Evolutionary conservation across 2,329 filamentous ascomycete genomes (phyloP).

Genomic region (Cladosporium sp.): DNA sequence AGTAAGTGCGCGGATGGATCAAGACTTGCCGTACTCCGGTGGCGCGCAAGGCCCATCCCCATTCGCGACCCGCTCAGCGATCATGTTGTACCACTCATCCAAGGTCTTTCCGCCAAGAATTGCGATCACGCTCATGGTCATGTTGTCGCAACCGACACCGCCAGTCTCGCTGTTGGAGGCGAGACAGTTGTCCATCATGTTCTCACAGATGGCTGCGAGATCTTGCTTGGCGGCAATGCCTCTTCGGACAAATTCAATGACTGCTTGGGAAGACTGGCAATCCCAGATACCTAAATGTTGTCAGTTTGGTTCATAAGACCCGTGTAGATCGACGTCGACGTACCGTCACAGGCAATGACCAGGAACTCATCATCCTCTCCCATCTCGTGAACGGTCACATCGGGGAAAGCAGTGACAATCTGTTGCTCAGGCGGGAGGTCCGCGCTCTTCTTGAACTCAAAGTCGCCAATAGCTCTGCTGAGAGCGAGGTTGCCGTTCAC

Average conservation of each 20-base stretch:
- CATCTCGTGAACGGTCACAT: slow-evolving; percentile 87
- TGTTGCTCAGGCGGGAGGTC: slow-evolving; percentile 96
- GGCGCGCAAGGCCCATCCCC: slow-evolving; percentile 97
- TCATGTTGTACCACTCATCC: slow-evolving; percentile 97
- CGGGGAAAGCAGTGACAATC: slow-evolving; percentile 94
- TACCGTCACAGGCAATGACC: slow-evolving; percentile 88
- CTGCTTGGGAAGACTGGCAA: slow-evolving; percentile 96
- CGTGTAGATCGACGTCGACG: slow-evolving; percentile 29
- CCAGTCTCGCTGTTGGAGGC: slow-evolving; percentile 97
- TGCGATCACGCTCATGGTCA: slow-evolving; percentile 93
- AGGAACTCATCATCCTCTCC: slow-evolving; percentile 93
- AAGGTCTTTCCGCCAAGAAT: slow-evolving; percentile 87
- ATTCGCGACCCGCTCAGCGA: slow-evolving; percentile 88
- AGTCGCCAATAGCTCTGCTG: slow-evolving; percentile 95
- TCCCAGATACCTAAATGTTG: slow-evolving; percentile 84
- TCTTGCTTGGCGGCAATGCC: slow-evolving; percentile 96
- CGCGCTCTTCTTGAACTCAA: slow-evolving; percentile 99
- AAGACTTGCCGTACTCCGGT: slow-evolving; percentile 94
- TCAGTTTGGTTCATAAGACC: slow-evolving; percentile 14
- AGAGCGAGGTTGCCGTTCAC: slow-evolving; percentile 97
- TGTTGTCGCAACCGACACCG: slow-evolving; percentile 97
- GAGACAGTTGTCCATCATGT: slow-evolving; percentile 99
- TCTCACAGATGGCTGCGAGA: slow-evolving; percentile 92
- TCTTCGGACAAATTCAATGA: slow-evolving; percentile 92
- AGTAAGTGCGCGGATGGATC: slow-evolving; percentile 25